These are phyloP conservation scores for Neoboletus brunneissimus DNA, from an alignment of 768 basidiomycete genomes.

Conservation along the genomic window DNA sequence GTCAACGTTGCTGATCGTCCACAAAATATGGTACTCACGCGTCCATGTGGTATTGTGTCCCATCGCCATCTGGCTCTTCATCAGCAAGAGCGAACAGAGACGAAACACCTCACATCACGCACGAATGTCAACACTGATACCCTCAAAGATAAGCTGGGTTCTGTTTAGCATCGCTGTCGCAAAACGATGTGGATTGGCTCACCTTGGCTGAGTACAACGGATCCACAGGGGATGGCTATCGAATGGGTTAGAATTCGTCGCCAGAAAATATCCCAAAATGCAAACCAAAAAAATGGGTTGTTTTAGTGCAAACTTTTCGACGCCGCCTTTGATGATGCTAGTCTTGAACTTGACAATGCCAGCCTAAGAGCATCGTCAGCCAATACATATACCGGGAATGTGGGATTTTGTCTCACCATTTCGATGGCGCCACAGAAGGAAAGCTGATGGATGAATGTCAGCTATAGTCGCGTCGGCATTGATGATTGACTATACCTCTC, in stretches of 20 bases:
- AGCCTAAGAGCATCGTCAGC: slow-evolving; percentile 37
- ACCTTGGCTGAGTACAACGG: slow-evolving; percentile 72
- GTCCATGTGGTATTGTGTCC: slow-evolving; percentile 76
- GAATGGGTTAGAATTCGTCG: neutral
- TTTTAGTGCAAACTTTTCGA: slow-evolving; percentile 70
- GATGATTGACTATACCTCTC: slow-evolving; percentile 43
- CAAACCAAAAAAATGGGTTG: slow-evolving; percentile 72
- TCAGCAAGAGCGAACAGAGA: slow-evolving; percentile 1
- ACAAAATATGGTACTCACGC: slow-evolving; percentile 42
- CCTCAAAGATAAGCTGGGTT: slow-evolving; percentile 65
- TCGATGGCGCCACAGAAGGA: slow-evolving; percentile 79
- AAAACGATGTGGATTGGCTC: neutral
- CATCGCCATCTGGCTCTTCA: slow-evolving; percentile 54
- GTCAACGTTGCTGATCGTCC: neutral
- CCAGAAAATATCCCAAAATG: neutral
- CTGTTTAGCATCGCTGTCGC: neutral
- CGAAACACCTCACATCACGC: slow-evolving; percentile 17
- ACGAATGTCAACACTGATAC: slow-evolving; percentile 71
- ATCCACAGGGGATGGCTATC: slow-evolving; percentile 69
- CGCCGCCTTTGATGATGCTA: slow-evolving; percentile 69
- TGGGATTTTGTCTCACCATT: slow-evolving; percentile 43
- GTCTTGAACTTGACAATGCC: slow-evolving; percentile 71
- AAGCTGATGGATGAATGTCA: slow-evolving; percentile 37
- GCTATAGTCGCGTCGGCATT: neutral
- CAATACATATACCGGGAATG: neutral